Percentiles rank a stretch among this genome's conserved stretches.
phyloP scores from a whole-genome alignment of 352 stramenopile genomes.

The Globisporangium middletonii region DNA sequence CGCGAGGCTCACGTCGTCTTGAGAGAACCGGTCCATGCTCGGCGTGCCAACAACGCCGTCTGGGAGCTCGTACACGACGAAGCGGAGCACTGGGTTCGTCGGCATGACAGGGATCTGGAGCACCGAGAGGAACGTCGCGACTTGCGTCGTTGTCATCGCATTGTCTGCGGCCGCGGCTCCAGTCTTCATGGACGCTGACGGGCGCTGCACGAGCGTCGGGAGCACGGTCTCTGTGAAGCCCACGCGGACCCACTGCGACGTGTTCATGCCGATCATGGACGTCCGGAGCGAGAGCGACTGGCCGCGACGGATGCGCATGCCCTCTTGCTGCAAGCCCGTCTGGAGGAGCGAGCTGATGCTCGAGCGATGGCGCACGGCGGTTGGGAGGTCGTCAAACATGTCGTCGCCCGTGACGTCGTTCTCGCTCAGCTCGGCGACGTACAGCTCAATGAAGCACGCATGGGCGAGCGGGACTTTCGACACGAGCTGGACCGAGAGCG shows the following conservation, averaged over 20 bases:
- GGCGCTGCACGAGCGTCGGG: conserved; percentile 40
- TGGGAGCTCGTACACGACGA: conserved; percentile 80
- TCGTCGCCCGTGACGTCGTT: conserved; percentile 53
- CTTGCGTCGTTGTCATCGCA: conserved; percentile 21
- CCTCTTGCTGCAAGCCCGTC: conserved; percentile 60
- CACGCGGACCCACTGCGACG: conserved; percentile 55
- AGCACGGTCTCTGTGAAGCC: conserved; percentile 77
- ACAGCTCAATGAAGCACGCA: conserved; percentile 75
- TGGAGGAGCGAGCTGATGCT: conserved; percentile 76
- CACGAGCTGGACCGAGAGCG: conserved; percentile 61
- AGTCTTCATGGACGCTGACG: conserved; percentile 2
- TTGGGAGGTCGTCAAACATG: conserved; percentile 41
- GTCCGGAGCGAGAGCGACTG: conserved; percentile 42
- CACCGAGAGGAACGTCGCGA: conserved; percentile 73
- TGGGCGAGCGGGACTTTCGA: conserved; percentile 55
- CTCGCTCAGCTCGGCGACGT: conserved; percentile 49
- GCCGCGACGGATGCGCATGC: conserved; percentile 42
- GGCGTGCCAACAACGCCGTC: conserved; percentile 26
- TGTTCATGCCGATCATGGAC: conserved; percentile 22
- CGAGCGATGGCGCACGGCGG: conserved; percentile 40
- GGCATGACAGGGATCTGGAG: conserved; percentile 70
- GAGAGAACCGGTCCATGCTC: conserved; percentile 2
- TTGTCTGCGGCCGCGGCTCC: not conserved
- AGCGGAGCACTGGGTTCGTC: conserved; percentile 59
- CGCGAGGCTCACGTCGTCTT: conserved; percentile 9